These are phyloP conservation scores for Macrocystidia cucumis DNA, from an alignment of 1,284 basidiomycete genomes.

Conservation along the genomic window DNA sequence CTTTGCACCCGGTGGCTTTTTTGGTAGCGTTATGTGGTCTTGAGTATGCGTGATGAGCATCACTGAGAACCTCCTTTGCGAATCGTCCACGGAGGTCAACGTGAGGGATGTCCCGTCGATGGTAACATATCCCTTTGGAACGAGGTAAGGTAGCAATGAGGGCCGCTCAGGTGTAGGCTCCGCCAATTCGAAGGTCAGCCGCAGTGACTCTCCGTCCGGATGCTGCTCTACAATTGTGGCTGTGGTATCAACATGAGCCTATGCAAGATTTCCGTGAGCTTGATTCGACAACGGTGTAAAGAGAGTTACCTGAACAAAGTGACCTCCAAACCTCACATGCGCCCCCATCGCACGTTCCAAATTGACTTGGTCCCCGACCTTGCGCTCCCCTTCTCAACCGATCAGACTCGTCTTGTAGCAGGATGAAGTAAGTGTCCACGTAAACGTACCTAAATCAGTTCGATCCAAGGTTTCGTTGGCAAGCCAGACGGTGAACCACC, in stretches of 20 bases:
- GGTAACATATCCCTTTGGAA: constrained; percentile 95
- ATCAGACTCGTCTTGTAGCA: too few relatives aligned
- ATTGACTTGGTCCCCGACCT: constrained; percentile 81
- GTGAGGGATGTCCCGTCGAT: constrained; percentile 95
- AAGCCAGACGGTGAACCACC: constrained; percentile 90
- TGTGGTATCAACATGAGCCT: constrained; percentile 94
- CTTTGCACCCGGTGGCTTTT: constrained; percentile 69
- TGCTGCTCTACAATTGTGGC: constrained; percentile 63
- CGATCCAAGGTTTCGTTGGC: constrained; percentile 92
- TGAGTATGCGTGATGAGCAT: constrained; percentile 98
- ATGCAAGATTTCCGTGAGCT: constrained; percentile 6
- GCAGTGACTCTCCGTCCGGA: constrained; percentile 84
- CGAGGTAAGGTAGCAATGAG: constrained; percentile 75
- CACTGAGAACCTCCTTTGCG: constrained; percentile 69
- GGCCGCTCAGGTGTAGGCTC: constrained; percentile 52
- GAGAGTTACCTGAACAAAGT: constrained; percentile 85
- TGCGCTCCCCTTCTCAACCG: constrained; percentile 64
- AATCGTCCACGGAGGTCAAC: constrained; percentile 77
- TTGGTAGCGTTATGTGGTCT: constrained; percentile 76
- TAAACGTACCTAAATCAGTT: constrained; percentile 76
- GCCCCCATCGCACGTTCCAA: constrained; percentile 94
- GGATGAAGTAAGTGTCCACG: background rate
- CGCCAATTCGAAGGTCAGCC: constrained; percentile 73
- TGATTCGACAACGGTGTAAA: constrained; percentile 1
- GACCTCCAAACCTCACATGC: constrained; percentile 90